Evolutionary conservation across 331 rosid genomes (phyloP).

Genomic region (Quercus phellos): DNA sequence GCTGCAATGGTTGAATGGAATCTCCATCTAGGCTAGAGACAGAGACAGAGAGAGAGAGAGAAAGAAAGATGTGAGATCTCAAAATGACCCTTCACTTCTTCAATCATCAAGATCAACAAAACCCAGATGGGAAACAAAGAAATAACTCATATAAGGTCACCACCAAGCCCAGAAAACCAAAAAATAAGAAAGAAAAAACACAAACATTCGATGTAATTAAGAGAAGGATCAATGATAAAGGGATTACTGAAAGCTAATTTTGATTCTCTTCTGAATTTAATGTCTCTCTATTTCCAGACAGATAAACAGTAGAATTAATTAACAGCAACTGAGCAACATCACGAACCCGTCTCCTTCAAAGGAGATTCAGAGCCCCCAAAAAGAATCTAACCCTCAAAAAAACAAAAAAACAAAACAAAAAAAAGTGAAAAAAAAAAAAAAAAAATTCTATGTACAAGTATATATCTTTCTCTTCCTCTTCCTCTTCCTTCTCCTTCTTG

Average conservation of each 20-base stretch:
- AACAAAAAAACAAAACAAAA: constrained; percentile 18
- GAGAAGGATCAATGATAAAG: not conserved
- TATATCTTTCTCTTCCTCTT: constrained; percentile 21
- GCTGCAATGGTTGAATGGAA: constrained; percentile 40
- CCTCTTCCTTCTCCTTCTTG: not conserved
- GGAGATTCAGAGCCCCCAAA: constrained; percentile 8
- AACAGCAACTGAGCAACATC: not conserved
- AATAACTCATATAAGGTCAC: constrained; percentile 2
- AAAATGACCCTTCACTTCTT: constrained; percentile 29
- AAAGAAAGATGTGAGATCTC: constrained; percentile 28
- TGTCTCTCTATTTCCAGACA: constrained; percentile 12
- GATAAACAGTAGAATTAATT: constrained; percentile 9
- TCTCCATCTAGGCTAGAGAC: constrained; percentile 23
- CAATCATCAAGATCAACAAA: constrained; percentile 23
- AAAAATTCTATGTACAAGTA: constrained; percentile 55
- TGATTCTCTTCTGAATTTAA: constrained; percentile 17
- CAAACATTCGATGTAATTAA: too few species aligned
- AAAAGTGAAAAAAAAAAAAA: not conserved
- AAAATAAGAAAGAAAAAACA: not conserved
- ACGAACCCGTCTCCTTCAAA: constrained; percentile 17
- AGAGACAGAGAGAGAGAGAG: not conserved
- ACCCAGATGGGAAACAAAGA: not conserved
- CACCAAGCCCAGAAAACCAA: not conserved
- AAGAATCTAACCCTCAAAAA: not conserved
- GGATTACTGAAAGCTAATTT: constrained; percentile 4